Base-by-base conservation (phyloP, 108 stramenopile genomes). In the Fistulifera pelliculosa region DNA sequence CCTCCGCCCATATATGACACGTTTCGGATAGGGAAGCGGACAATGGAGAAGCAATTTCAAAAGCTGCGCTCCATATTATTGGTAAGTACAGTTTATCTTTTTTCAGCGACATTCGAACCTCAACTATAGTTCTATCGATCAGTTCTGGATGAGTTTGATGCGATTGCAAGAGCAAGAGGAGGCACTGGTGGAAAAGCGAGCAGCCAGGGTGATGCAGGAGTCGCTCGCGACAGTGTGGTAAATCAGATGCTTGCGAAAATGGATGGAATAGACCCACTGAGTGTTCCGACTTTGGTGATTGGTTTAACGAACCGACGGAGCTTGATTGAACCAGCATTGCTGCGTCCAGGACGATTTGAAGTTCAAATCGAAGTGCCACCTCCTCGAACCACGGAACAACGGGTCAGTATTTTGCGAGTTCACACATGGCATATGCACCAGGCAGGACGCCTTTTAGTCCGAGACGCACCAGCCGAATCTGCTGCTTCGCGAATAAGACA, bases 111-210 rank as follows among this genome's bases (percentile, higher is more conserved):
- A 35, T 35, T 3, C 3, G 3, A 35, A 35, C 31, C 8, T 35
- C n/a, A n/a, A 35, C 8, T 35, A 3, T 6, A 35, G 3, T 8
- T 35, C 8, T 6, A 35, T 35, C 69, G 70, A 12, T 39, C 70
- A 13, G 69, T 95, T 14, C 76, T 97, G 64, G 96, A 97, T 66
- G 96, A 97, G 60, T 91, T 95, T 43, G 96, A 97, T 80, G 93
- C 96, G 17, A 87, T 95, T 41, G 83, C 85, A 38, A 61, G 90
- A 18, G 64, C 73, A 24, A 71, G 96, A 41, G 56, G 56, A 21
- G 58, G 47, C 7, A 35, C 3, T 35, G 31, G 31, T 8, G 31
- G 31, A 35, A 35, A 35, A 35, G 31, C 31, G 8, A 80, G 73
- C 45, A 81, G 79, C 39, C 86, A 87, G 54, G 90, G 92, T 1